These are phyloP conservation scores for Pestalotiopsis sp. DNA, from an alignment of 2,329 filamentous ascomycete species.

Conservation along the genomic window DNA sequence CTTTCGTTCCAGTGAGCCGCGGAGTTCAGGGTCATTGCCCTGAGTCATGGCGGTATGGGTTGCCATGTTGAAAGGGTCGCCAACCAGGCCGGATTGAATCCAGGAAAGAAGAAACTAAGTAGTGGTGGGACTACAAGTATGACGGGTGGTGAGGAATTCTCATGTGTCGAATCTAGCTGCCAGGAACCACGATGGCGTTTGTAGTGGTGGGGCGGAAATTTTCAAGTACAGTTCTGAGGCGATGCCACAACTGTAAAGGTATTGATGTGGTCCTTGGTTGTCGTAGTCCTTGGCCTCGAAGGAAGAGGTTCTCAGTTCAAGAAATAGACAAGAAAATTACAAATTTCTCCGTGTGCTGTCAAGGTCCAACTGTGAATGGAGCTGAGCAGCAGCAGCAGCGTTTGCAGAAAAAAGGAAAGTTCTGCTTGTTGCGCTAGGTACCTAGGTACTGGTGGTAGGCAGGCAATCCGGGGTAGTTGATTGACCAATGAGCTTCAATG, in stretches of 20 bases:
- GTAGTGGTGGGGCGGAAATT: neutral
- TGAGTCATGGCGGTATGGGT: constrained; percentile 38
- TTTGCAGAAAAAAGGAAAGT: neutral
- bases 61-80: constrained; percentile 26
- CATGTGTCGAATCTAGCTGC: neutral
- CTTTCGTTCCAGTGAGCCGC: constrained; percentile 31
- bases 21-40: constrained; percentile 33
- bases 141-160: too few species aligned
- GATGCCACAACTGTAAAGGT: neutral
- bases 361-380: too few species aligned
- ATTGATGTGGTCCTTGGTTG: neutral
- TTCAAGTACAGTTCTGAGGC: neutral
- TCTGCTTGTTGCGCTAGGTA: neutral
- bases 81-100: neutral
- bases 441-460: neutral
- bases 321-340: neutral
- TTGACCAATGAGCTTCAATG: too few species aligned
- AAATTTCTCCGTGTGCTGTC: neutral
- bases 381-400: neutral
- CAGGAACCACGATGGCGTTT: neutral
- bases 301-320: too few species aligned
- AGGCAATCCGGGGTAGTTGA: neutral
- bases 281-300: too few species aligned
- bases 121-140: neutral
- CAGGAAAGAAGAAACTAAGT: neutral